phyloP scores from a whole-genome alignment of 2,329 filamentous ascomycete genomes.

The Metarhizium anisopliae region DNA sequence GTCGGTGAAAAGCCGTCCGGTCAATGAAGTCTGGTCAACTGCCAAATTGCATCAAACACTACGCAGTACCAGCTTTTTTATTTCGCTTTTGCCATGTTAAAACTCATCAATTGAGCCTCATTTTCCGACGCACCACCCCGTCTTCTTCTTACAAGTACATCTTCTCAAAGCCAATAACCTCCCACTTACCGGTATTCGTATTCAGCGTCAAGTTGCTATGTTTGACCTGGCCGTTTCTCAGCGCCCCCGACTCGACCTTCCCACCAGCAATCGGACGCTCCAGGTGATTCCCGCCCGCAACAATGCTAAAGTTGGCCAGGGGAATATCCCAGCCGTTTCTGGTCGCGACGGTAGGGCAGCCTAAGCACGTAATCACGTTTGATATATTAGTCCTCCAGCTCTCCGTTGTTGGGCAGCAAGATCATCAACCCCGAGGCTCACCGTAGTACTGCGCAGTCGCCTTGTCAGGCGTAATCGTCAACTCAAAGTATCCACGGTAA shows the following conservation, averaged over 20 bases:
- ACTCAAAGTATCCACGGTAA: conserved; percentile 65
- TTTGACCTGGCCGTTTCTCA: conserved; percentile 36
- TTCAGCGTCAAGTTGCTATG: conserved; percentile 43
- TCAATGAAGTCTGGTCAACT: too few species aligned
- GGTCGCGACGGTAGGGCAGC: conserved; percentile 44
- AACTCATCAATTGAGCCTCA: too few species aligned
- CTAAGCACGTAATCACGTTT: neutral
- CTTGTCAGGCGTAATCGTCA: conserved; percentile 46
- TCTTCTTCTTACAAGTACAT: conserved; percentile 10
- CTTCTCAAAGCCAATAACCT: conserved; percentile 15
- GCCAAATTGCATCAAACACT: too few species aligned
- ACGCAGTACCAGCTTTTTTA: too few species aligned
- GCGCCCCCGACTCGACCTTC: conserved; percentile 41
- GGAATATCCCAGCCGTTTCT: conserved; percentile 56
- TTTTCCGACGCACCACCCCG: too few species aligned
- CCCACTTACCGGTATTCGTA: conserved; percentile 15
- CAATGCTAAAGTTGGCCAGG: conserved; percentile 62
- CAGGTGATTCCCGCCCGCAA: conserved; percentile 50
- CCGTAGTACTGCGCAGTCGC: conserved; percentile 59
- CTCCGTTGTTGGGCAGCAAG: neutral
- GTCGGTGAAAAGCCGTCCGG: too few species aligned
- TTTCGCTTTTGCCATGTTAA: too few species aligned
- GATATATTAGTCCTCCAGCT: too few species aligned
- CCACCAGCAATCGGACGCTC: conserved; percentile 32
- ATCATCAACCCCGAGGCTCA: conserved; percentile 14